Percentiles rank a stretch among this genome's conserved stretches.
phyloP scores from a whole-genome alignment of 2,329 filamentous ascomycete species.

The Neofusicoccum parvum region DNA sequence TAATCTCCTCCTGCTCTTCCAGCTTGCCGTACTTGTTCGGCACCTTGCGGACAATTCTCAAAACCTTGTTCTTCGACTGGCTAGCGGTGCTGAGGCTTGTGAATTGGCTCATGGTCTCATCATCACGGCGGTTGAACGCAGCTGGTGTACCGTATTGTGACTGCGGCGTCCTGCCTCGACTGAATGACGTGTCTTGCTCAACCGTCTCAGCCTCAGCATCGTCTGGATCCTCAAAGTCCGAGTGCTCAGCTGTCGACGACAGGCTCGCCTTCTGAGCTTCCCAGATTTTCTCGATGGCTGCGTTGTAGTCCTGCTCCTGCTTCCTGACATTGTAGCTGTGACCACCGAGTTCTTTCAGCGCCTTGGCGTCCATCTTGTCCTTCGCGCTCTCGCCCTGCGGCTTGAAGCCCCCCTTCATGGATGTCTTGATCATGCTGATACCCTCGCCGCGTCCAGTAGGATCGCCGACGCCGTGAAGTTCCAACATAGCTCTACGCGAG shows the following conservation, averaged over 20 bases:
- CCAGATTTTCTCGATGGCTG: slow-evolving; percentile 91
- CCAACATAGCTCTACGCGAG: slow-evolving; percentile 94
- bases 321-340: slow-evolving; percentile 97
- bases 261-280: slow-evolving; percentile 80
- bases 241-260: slow-evolving; percentile 71
- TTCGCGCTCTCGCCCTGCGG: slow-evolving; percentile 86
- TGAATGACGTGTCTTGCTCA: slow-evolving; percentile 33
- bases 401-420: slow-evolving; percentile 98
- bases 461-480: slow-evolving; percentile 90
- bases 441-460: slow-evolving; percentile 90
- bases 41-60: slow-evolving; percentile 73
- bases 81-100: slow-evolving; percentile 57
- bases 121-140: slow-evolving; percentile 60
- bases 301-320: slow-evolving; percentile 89
- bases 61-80: slow-evolving; percentile 64
- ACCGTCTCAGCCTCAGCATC: slow-evolving; percentile 53
- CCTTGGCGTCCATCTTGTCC: slow-evolving; percentile 81
- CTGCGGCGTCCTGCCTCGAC: slow-evolving; percentile 61
- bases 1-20: slow-evolving; percentile 59
- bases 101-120: slow-evolving; percentile 65
- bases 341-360: slow-evolving; percentile 69
- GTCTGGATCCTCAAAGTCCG: slow-evolving; percentile 70
- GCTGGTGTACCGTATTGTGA: slow-evolving; percentile 66
- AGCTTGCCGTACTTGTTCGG: slow-evolving; percentile 66
- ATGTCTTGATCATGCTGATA: slow-evolving; percentile 96